phyloP scores from a whole-genome alignment of 345 rosid genomes.

The Crucihimalaya himalaica region DNA sequence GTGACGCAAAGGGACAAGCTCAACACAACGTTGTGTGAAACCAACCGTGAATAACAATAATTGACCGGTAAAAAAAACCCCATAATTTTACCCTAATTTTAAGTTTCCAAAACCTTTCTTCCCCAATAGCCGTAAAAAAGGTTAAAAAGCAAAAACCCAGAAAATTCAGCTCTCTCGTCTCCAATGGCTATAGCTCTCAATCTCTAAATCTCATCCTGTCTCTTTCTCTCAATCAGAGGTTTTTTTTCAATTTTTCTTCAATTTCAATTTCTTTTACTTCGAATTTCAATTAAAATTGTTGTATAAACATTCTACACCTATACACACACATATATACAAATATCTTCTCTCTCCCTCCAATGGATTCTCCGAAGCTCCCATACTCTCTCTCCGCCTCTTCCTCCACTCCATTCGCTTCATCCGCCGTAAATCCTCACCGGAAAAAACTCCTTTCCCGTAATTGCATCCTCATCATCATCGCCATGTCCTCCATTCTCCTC shows the following conservation, averaged over 20 bases:
- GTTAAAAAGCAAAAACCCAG: slow-evolving; percentile 24
- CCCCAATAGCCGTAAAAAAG: slow-evolving; percentile 12
- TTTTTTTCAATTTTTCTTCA: slow-evolving; percentile 8
- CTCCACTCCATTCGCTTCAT: slow-evolving; percentile 35
- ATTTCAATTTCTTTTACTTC: neutral
- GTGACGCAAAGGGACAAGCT: neutral
- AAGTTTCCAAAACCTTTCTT: slow-evolving; percentile 9
- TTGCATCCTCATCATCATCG: slow-evolving; percentile 27
- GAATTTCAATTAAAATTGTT: neutral
- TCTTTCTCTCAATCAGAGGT: neutral
- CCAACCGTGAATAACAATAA: neutral
- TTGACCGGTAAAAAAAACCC: neutral
- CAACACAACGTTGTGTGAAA: no score
- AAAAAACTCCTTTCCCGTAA: slow-evolving; percentile 26
- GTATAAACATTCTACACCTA: neutral
- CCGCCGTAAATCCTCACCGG: slow-evolving; percentile 33
- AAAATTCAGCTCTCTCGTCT: neutral
- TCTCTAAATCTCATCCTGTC: slow-evolving; percentile 18
- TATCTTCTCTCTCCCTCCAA: slow-evolving; percentile 20
- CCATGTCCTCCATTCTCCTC: slow-evolving; percentile 37
- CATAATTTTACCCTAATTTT: slow-evolving; percentile 12
- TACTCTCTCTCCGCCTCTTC: slow-evolving; percentile 40
- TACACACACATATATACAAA: slow-evolving; percentile 11
- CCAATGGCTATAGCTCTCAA: slow-evolving; percentile 27
- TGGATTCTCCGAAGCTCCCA: slow-evolving; percentile 44